These are phyloP conservation scores for Ilyonectria sp. DNA, from an alignment of 2,329 filamentous ascomycete species.

Conservation along the genomic window DNA sequence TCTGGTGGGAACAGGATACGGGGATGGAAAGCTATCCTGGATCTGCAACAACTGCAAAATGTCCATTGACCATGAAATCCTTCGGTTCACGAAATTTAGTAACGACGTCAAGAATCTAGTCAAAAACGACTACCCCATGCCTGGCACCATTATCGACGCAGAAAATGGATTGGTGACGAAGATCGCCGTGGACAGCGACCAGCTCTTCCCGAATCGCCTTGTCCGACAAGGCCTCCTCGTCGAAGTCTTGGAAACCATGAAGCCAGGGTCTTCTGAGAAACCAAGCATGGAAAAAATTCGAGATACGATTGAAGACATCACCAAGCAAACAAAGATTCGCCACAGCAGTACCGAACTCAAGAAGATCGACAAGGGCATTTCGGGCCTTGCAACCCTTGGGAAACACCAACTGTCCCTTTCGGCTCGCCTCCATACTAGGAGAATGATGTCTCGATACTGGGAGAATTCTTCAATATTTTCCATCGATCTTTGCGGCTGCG, in stretches of 20 bases:
- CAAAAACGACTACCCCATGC: not conserved
- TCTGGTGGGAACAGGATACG: conserved; percentile 53
- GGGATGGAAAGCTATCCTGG: conserved; percentile 64
- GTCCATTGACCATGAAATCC: not conserved
- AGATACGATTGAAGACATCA: conserved; percentile 70
- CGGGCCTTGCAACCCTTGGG: not conserved
- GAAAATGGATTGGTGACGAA: not conserved
- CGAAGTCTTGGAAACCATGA: not conserved
- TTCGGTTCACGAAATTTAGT: conserved; percentile 3
- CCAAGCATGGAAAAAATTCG: conserved; percentile 61
- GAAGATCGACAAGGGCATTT: conserved; percentile 26
- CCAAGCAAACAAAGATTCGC: conserved; percentile 61
- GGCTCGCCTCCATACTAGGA: not conserved
- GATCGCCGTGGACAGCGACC: not conserved
- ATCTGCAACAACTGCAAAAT: conserved; percentile 50
- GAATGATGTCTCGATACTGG: conserved; percentile 61
- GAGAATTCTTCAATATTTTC: conserved; percentile 56
- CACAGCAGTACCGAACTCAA: conserved; percentile 55
- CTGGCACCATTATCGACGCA: not conserved
- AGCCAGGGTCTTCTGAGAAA: conserved; percentile 39
- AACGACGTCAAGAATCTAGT: not conserved
- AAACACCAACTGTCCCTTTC: not conserved
- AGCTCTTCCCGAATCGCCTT: not conserved
- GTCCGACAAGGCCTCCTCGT: not conserved
- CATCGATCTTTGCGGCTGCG: conserved; percentile 58